A percentile compares a stretch with the other conserved stretches of the same genome.
Conservation (phyloP, 148 eudicot species). For the Nyssa sinensis region DNA sequence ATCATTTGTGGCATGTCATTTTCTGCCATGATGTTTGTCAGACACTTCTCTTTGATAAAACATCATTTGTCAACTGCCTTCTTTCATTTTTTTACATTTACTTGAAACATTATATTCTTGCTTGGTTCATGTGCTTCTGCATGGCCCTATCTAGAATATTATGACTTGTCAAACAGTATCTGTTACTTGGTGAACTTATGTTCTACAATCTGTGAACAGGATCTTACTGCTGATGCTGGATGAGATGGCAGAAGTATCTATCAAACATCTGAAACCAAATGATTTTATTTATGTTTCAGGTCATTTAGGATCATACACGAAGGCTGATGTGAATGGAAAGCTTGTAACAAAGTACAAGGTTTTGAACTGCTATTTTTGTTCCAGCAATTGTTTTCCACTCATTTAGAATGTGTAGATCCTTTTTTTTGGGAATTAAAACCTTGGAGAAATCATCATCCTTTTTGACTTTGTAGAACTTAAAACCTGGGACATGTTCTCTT, state of each 20-base stretch:
- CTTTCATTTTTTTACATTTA: not conserved
- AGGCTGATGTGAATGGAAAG: conserved; percentile 30
- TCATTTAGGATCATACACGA: conserved; percentile 39
- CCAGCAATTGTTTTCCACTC: not conserved
- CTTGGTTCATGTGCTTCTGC: not conserved
- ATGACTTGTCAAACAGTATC: not conserved
- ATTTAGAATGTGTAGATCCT: not conserved
- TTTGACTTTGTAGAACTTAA: too few species aligned
- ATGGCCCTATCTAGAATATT: not conserved
- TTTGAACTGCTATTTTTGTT: conserved; percentile 8
- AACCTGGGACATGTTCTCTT: not conserved
- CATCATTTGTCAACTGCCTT: not conserved
- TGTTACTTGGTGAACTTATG: conserved; percentile 2
- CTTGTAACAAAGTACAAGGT: conserved; percentile 42
- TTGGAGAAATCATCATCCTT: too few species aligned
- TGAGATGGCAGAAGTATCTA: conserved; percentile 56
- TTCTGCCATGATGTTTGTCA: not conserved
- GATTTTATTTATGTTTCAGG: conserved; percentile 77
- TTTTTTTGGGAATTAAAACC: not conserved
- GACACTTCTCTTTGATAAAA: too few species aligned
- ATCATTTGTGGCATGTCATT: not conserved
- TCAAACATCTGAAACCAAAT: conserved; percentile 53
- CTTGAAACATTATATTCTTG: not conserved
- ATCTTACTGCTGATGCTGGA: conserved; percentile 53
- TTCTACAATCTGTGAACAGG: conserved; percentile 34